Evolutionary conservation across 257 asterid genomes (phyloP), one percentile per base, ranked within the genome.

Genomic region (Primulina eburnea): DNA sequence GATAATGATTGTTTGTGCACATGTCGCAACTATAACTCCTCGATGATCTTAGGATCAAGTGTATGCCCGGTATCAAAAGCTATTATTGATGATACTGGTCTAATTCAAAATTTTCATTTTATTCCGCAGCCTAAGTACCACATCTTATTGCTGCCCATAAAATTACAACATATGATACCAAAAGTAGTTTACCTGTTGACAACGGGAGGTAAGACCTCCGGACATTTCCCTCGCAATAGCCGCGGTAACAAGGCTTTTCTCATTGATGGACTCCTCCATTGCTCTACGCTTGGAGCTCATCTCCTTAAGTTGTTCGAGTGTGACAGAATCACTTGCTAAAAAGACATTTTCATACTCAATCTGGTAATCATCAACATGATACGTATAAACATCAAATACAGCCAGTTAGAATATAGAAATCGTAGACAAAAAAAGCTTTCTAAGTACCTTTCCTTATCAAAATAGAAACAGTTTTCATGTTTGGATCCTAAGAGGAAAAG

Each of bases 201-300:
- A 75, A 64, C 82, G 89, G 37, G 89, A 87, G 24, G 94, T 85
- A 35, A 85, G 81, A 1, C 90, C 96, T 64, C 96, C 90, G 2
- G 94, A 87, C 82, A 89, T 85, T 83, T 87, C 94, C 75, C 92
- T 82, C 2, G 94, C 94, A 72, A 82, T 79, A 65, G 92, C 92
- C 30, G 82, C 89, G 2, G 96, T 78, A 50, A 82, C 34, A 65
- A 59, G 74, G 77, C 77, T 77, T 76, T 75, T 82, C 18, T 75
- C 77, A 21, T 78, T 84, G 29, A 84, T 81, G 43, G 81, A 75
- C 73, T 81, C 84, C 83, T 83, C 86, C 3, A 87, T 73, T 9
- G 83, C 85, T 78, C 84, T 86, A 58, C 92, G 88, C 62, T 78
- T 87, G 72, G 84, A 85, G 82, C 88, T 89, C 80, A 83, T 50